These are phyloP conservation scores for Antrodiella citrinella DNA, from an alignment of 768 basidiomycete species.

Conservation along the genomic window DNA sequence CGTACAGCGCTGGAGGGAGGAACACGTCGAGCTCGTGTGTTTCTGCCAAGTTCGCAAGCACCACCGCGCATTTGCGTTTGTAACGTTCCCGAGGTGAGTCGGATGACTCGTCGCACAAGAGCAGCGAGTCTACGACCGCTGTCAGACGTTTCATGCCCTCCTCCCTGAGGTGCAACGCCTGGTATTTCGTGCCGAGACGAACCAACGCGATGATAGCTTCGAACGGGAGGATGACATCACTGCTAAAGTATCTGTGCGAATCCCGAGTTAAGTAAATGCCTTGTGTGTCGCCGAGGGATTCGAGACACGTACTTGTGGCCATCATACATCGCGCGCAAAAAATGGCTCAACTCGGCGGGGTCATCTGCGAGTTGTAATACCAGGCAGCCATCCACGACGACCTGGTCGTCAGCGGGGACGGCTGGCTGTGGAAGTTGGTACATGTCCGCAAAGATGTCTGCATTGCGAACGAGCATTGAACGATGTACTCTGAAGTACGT, in stretches of 20 bases:
- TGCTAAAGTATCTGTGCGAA: not conserved
- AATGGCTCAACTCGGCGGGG: constrained; percentile 38
- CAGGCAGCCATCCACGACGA: constrained; percentile 38
- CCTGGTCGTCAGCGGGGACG: constrained; percentile 15
- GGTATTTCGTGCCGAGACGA: not conserved
- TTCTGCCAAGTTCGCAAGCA: not conserved
- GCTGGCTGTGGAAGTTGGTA: constrained; percentile 36
- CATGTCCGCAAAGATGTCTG: constrained; percentile 51
- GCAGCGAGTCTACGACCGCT: not conserved
- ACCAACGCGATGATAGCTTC: not conserved
- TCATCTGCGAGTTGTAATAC: constrained; percentile 46
- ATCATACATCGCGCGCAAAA: constrained; percentile 49
- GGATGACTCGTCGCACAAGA: not conserved
- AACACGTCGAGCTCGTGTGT: not conserved
- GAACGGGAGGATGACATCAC: not conserved
- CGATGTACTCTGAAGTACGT: constrained; percentile 47
- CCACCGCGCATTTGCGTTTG: not conserved
- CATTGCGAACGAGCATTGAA: constrained; percentile 39
- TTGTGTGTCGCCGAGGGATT: too few species aligned
- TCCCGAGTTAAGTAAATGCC: not conserved
- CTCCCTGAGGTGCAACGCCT: not conserved
- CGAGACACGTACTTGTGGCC: constrained; percentile 26
- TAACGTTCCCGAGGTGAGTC: not conserved
- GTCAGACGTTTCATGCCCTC: not conserved
- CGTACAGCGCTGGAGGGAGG: not conserved